Evolutionary conservation across 352 stramenopile species (phyloP).

Genomic region (Thraustochytrium sp.): DNA sequence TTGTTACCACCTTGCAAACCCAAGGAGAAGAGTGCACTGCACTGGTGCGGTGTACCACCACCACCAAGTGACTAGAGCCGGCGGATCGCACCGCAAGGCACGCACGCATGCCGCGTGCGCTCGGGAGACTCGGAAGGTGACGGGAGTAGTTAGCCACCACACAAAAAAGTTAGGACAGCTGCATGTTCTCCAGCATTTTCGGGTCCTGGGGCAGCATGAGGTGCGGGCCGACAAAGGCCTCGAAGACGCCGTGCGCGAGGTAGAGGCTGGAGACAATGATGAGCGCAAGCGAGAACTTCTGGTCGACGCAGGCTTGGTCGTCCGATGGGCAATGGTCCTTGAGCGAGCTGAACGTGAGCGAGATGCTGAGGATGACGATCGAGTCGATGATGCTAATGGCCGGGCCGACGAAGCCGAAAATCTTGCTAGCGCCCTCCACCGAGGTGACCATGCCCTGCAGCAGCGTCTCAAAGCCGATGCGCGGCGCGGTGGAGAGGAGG

Average conservation of each 20-base stretch:
- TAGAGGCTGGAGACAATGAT: neutral
- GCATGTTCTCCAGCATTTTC: neutral
- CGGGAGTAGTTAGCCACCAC: too few species aligned
- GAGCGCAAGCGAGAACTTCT: neutral
- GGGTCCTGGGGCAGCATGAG: slow-evolving; percentile 16
- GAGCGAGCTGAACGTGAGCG: neutral
- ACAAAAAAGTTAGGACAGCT: too few species aligned
- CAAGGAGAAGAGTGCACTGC: too few species aligned
- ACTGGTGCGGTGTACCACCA: too few species aligned
- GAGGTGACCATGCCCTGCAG: slow-evolving; percentile 22
- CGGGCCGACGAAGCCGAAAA: slow-evolving; percentile 14
- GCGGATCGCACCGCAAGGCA: too few species aligned
- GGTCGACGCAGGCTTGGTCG: neutral
- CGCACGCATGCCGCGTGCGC: too few species aligned
- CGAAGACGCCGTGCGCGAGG: slow-evolving; percentile 18
- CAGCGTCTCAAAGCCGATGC: slow-evolving; percentile 34
- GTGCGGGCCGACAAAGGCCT: neutral
- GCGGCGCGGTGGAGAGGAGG: slow-evolving; percentile 31
- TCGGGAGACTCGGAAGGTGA: too few species aligned
- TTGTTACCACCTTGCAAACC: too few species aligned
- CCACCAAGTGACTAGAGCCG: too few species aligned
- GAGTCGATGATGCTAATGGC: slow-evolving; percentile 37
- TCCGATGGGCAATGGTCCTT: neutral
- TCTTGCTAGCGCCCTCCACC: neutral
- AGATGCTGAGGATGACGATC: neutral